A percentile compares a stretch with the other conserved stretches of the same genome.
These are phyloP conservation scores for Kwoniella bestiolae DNA, from an alignment of 768 basidiomycete species.

Conservation along the genomic window DNA sequence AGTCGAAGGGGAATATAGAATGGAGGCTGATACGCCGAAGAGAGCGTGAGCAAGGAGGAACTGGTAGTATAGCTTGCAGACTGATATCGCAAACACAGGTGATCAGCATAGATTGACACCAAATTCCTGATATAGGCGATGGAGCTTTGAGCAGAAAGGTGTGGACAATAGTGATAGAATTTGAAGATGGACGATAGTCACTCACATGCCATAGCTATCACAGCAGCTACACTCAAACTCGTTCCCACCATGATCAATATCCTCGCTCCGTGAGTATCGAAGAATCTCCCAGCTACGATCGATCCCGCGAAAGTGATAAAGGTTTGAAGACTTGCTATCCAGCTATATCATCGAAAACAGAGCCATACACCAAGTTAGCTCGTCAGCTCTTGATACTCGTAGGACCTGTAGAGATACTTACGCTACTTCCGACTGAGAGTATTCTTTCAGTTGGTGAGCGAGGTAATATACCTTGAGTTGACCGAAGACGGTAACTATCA, in stretches of 20 bases:
- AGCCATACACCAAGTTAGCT: too few species aligned
- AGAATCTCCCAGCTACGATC: constrained; percentile 45
- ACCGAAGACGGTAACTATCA: constrained; percentile 50
- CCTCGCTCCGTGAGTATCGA: constrained; percentile 50
- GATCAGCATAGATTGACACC: too few species aligned
- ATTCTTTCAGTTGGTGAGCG: constrained; percentile 33
- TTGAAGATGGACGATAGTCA: neutral
- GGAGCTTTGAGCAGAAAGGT: too few species aligned
- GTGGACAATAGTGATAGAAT: neutral
- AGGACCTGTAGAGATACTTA: constrained; percentile 17
- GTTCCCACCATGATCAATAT: constrained; percentile 39
- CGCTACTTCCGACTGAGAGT: constrained; percentile 40
- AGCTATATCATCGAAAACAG: constrained; percentile 32
- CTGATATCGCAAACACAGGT: too few species aligned
- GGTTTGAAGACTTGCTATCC: constrained; percentile 46
- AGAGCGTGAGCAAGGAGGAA: constrained; percentile 52
- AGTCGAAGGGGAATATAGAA: constrained; percentile 48
- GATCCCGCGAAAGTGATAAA: constrained; percentile 46
- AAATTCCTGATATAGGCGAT: too few species aligned
- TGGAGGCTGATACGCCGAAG: constrained; percentile 46
- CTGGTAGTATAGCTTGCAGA: constrained; percentile 54
- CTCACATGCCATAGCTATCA: constrained; percentile 52
- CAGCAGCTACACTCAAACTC: constrained; percentile 32
- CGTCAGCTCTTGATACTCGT: neutral
- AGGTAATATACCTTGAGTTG: constrained; percentile 49